phyloP scores from a whole-genome alignment of 352 stramenopile genomes.

The Nothophytophthora sp. region DNA sequence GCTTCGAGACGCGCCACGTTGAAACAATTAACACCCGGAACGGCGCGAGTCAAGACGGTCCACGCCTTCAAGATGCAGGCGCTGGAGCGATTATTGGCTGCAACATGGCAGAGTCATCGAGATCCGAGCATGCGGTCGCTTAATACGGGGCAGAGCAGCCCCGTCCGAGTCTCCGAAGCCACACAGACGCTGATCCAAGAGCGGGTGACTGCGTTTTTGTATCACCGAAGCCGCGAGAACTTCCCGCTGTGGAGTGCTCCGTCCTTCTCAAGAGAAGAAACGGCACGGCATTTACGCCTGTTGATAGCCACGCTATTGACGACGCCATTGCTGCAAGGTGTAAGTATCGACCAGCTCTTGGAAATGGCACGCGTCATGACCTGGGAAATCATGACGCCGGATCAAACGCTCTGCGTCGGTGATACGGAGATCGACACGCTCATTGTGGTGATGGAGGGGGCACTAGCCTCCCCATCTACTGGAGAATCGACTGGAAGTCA shows the following conservation, averaged over 20 bases:
- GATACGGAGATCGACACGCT: conserved; percentile 37
- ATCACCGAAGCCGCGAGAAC: conserved; percentile 54
- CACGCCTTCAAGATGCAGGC: conserved; percentile 66
- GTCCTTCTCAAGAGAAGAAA: conserved; percentile 51
- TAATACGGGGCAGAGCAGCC: conserved; percentile 3
- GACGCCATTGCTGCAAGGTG: conserved; percentile 27
- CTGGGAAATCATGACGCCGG: conserved; percentile 31
- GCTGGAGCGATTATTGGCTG: conserved; percentile 43
- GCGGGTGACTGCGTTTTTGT: conserved; percentile 53
- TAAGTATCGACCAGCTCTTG: conserved; percentile 57
- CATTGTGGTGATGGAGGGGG: conserved; percentile 50
- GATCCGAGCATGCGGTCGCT: conserved; percentile 10
- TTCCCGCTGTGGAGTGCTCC: conserved; percentile 63
- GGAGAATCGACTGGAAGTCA: background rate
- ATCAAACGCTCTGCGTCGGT: conserved; percentile 20
- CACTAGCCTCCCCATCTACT: background rate
- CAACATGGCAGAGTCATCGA: conserved; percentile 20
- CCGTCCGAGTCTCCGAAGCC: conserved; percentile 25
- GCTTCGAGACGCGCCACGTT: conserved; percentile 2
- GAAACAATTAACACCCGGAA: conserved; percentile 12
- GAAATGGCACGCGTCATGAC: conserved; percentile 41
- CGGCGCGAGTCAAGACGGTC: conserved; percentile 33
- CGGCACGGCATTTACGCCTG: conserved; percentile 35
- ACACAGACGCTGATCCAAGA: conserved; percentile 48
- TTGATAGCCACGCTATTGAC: conserved; percentile 32